Evolutionary conservation across 495 filamentous ascomycete genomes (phyloP), one percentile per base, ranked within the genome.

Genomic region (Hyaloscypha bicolor): DNA sequence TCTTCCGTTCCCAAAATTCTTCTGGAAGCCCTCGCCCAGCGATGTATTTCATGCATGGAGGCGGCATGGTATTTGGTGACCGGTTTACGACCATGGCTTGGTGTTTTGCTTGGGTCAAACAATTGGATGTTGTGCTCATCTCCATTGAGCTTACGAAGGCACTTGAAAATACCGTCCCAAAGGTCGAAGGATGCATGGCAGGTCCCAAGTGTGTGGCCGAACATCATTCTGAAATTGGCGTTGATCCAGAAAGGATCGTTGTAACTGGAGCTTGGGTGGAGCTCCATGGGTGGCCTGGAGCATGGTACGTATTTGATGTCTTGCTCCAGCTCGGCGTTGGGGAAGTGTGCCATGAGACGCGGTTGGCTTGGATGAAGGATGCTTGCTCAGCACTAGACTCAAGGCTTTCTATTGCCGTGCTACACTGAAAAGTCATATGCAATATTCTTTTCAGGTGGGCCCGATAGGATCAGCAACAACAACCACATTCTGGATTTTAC

Each of bases 61-160:
- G 64, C 14, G 64, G 64, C 9, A 67, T 62, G 64, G 55, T 62
- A 9, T 37, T 45, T 42, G 57, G 64, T 12, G 37, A 67, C 33
- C 22, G 58, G 14, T 67, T 62, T 33, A 42, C 35, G 9, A 22
- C 14, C n/a, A 45, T 62, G 16, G 4, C 11, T 4, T 30, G 22
- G 8, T 21, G 45, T 31, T 30, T 67, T 5, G 30, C 19, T 25
- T 53, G 37, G 33, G n/a, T 67, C 35, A 30, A 39, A 31, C 33
- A 39, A 30, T 30, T 67, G 35, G 64, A 67, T 22, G 63, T 42
- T 14, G 25, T 68, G 31, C 39, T 68, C 16, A n/a, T 77, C 12
- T 66, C 66, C 6, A 62, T 75, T 39, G 70, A 76, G 35, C 75
- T 73, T 63, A 67, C 74, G 11, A 69, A 73, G 21, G 65, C 72